Evolutionary conservation across 805 yeast species (phyloP), one percentile per base, ranked within the genome.

Genomic region (Ogataea saltuana): DNA sequence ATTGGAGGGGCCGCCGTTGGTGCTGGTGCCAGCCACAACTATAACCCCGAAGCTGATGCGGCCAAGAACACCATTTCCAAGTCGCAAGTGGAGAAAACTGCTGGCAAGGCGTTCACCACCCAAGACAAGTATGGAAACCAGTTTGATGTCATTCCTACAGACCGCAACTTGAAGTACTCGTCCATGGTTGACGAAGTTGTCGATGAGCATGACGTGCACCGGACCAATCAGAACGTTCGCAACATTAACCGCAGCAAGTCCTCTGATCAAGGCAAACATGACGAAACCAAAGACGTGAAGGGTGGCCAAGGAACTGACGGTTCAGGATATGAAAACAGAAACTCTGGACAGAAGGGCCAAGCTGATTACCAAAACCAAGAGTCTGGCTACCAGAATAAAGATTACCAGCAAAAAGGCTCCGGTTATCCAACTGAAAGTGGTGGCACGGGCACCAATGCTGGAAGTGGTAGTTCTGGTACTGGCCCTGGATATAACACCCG

Each of bases 101-200:
- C 28, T 4, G 50, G 50, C 7, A 39, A 44, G 35, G 10, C 50
- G 1, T 42, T 46, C 27, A 36, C 23, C n/a, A 34, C 35, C n/a
- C 30, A 35, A 10, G 46, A 41, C 18, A 15, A 13, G 4, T n/a
- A 23, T 12, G 53, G 53, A 9, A 38, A 44, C 18, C 39, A 33
- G 19, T 45, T 50, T 19, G 47, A 50, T n/a, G 50, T 42, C n/a
- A 22, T 44, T 30, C 52, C 52, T 17, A 29, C 34, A 4, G 33
- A 35, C 39, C 22, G 28, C 12, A 59, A 61, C 32, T 48, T 52
- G 30, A 48, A 47, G 23, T 58, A 61, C 37, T 28, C 56, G 8
- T 60, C 67, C 4, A 25, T 60, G 57, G 61, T 60, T 26, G 64
- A 61, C 32, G 55, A 62, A 1, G 60, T 56, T 19, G 30, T 61